Evolutionary conservation across 2,329 filamentous ascomycete species (phyloP).

Genomic region (Shiraia bambusicola): DNA sequence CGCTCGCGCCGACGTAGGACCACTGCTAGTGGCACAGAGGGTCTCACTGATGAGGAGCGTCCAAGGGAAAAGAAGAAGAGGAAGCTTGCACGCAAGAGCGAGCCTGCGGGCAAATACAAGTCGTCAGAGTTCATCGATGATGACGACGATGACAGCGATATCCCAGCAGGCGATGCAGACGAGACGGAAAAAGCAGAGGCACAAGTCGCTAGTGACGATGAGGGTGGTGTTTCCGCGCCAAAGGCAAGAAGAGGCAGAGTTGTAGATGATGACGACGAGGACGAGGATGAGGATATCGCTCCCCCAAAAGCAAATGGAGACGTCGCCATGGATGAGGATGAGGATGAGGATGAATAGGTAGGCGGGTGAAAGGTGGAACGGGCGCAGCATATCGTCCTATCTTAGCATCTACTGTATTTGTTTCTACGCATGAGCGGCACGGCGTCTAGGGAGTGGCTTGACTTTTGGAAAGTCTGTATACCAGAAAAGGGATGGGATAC

Average conservation of each 20-base stretch:
- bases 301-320: slow-evolving; percentile 26
- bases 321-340: slow-evolving; percentile 33
- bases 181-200: slow-evolving; percentile 16
- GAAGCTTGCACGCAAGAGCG: slow-evolving; percentile 58
- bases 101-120: slow-evolving; percentile 69
- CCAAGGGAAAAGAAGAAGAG: slow-evolving; percentile 64
- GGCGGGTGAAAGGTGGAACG: neutral
- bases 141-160: slow-evolving; percentile 58
- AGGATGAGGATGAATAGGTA: slow-evolving; percentile 35
- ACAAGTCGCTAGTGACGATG: slow-evolving; percentile 21
- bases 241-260: slow-evolving; percentile 33
- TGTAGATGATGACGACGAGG: slow-evolving; percentile 39
- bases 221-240: slow-evolving; percentile 25
- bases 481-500: slow-evolving; percentile 1
- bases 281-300: slow-evolving; percentile 27
- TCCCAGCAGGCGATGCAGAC: slow-evolving; percentile 16
- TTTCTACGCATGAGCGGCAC: slow-evolving; percentile 23
- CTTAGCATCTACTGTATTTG: slow-evolving; percentile 6
- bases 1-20: slow-evolving; percentile 40
- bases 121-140: slow-evolving; percentile 80
- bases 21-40: slow-evolving; percentile 43
- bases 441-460: slow-evolving; percentile 12
- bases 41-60: slow-evolving; percentile 58
- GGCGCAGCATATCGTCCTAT: slow-evolving; percentile 2
- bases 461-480: slow-evolving; percentile 5